Percentiles rank a stretch among this genome's conserved stretches.
Evolutionary conservation across 805 yeast species (phyloP).

Genomic region (Metschnikowia koreensis): DNA sequence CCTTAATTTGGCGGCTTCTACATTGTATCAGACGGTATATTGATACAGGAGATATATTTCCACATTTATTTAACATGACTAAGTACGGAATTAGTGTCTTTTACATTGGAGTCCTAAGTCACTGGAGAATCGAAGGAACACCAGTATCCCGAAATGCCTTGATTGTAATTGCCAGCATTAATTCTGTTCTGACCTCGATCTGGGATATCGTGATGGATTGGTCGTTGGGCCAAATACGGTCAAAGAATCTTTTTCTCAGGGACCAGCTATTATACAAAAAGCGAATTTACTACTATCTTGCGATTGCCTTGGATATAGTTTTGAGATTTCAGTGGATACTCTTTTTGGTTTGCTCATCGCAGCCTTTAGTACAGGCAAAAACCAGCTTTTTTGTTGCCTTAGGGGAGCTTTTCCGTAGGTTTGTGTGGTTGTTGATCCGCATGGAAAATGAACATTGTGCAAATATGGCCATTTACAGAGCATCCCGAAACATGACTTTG

Average conservation of each 20-base stretch:
- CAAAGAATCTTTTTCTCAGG: constrained; percentile 59
- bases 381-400: constrained; percentile 81
- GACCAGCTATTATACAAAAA: constrained; percentile 64
- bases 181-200: constrained; percentile 62
- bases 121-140: constrained; percentile 63
- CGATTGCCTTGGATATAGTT: constrained; percentile 69
- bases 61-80: constrained; percentile 85
- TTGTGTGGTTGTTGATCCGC: constrained; percentile 87
- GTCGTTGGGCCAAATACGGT: constrained; percentile 73
- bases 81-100: constrained; percentile 69
- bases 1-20: constrained; percentile 84
- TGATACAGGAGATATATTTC: constrained; percentile 95
- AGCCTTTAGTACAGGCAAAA: constrained; percentile 83
- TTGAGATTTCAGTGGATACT: constrained; percentile 91
- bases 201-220: constrained; percentile 98
- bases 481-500: constrained; percentile 80
- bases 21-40: constrained; percentile 90
- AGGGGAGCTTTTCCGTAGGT: constrained; percentile 79
- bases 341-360: constrained; percentile 71
- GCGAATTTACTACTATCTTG: constrained; percentile 63
- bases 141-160: constrained; percentile 51
- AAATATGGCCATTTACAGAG: constrained; percentile 80
- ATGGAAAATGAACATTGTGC: constrained; percentile 96
- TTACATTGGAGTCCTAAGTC: constrained; percentile 71
- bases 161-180: constrained; percentile 70